Evolutionary conservation across 352 stramenopile genomes (phyloP).

Genomic region (Globisporangium uncinulatum): DNA sequence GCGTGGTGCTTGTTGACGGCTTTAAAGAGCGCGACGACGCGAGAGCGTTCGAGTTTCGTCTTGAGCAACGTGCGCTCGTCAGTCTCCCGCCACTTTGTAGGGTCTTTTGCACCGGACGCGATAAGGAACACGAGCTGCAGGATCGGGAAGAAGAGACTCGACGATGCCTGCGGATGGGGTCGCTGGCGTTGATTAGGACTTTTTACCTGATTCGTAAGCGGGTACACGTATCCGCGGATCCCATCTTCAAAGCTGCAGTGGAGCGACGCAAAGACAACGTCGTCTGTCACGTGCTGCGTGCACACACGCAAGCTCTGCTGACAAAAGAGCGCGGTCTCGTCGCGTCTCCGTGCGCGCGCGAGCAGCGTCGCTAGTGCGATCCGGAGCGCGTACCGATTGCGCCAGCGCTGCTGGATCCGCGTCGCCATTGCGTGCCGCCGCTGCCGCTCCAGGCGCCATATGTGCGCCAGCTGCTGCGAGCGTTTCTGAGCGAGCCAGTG

Average conservation of each 20-base stretch:
- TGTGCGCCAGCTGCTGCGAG: conserved; percentile 20
- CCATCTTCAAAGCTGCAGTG: conserved; percentile 5
- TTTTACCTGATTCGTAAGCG: neutral
- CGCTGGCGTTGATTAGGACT: no score
- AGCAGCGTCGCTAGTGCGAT: conserved; percentile 16
- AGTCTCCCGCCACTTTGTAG: conserved; percentile 23
- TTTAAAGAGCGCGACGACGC: conserved; percentile 45
- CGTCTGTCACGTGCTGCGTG: conserved; percentile 35
- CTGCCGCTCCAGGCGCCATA: conserved; percentile 31
- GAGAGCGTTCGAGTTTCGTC: conserved; percentile 46
- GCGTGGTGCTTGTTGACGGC: conserved; percentile 25
- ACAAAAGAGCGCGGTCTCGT: conserved; percentile 30
- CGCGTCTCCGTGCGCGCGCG: conserved; percentile 11
- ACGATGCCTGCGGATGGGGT: no score
- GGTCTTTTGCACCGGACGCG: conserved; percentile 32
- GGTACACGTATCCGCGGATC: conserved; percentile 4
- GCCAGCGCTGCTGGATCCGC: conserved; percentile 27
- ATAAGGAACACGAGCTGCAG: conserved; percentile 43
- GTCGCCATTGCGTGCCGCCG: conserved; percentile 16
- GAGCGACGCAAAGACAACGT: conserved; percentile 29
- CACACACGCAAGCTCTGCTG: conserved; percentile 31
- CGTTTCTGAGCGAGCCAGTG: conserved; percentile 35
- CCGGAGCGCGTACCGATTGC: conserved; percentile 18
- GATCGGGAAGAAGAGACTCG: conserved; percentile 22
- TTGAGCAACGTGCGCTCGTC: conserved; percentile 32